Base-by-base conservation (phyloP, 176 grass and related monocot species). In the maize (Zea mays) region DNA sequence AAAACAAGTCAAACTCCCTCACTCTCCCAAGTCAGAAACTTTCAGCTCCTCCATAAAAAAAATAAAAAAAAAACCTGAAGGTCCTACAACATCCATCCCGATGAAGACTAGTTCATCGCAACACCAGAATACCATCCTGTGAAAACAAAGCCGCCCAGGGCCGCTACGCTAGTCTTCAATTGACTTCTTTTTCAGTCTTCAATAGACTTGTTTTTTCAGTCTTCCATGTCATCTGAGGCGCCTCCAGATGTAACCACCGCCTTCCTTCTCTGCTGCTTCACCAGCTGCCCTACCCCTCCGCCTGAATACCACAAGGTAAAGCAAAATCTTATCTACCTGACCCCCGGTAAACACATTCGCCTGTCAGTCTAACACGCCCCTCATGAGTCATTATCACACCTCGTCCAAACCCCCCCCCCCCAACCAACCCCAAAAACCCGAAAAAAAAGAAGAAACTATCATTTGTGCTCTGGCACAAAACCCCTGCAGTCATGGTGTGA, bases 11-110 rank as follows among this genome's bases (percentile, higher is more conserved):
- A 63, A 50, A 50, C 57, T 71, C 59, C 55, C 69, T 49, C 41
- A 68, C 62, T 16, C 76, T 79, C 65, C 1, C 20, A 36, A 79
- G 78, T 0, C 35, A 83, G 20, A 40, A n/a, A 83, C 82, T 77
- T 77, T 81, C n/a, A 89, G 65, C 65, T 71, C 87, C 82, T 81
- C 87, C 86, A 40, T 75, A 0, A 88, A 88, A 88, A 88, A 56
- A 27, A 27, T 0, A 27, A 27, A 27, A 56, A 27, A 27, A 27
- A 27, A 27, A 27, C 47, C 27, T 63, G 86, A 81, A 88, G 86
- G 86, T 63, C 34, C 38, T 88, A 84, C 81, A 88, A 8, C 13
- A 63, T 39, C 36, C 62, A 39, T 80, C 81, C 4, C 16, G 36
- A 69, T 69, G 34, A 48, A 72, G 61, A 73, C 48, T 48, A 50